Percentiles rank a stretch among this genome's conserved stretches.
These are phyloP conservation scores for Gelatoporia subvermispora DNA, from an alignment of 768 basidiomycete species.

Conservation along the genomic window DNA sequence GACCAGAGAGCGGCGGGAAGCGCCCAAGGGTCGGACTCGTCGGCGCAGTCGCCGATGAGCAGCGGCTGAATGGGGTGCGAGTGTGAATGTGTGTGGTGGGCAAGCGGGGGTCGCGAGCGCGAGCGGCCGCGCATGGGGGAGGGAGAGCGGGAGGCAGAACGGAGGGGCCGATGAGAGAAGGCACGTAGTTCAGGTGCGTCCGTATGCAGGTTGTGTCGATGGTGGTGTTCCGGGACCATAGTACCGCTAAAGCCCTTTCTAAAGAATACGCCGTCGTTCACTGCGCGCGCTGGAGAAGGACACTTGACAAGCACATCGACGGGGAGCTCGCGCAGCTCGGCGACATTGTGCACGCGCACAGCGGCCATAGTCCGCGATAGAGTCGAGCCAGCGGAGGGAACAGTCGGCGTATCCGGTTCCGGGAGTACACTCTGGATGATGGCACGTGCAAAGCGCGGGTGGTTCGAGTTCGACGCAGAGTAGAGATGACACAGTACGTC, in stretches of 20 bases:
- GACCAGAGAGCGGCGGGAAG: conserved; percentile 59
- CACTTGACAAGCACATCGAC: conserved; percentile 49
- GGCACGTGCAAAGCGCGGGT: conserved; percentile 65
- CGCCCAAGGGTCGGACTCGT: conserved; percentile 63
- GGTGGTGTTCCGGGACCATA: conserved; percentile 18
- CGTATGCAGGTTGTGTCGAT: conserved; percentile 16
- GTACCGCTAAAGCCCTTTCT: conserved; percentile 37
- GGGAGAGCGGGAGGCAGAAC: conserved; percentile 14
- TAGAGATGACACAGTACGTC: conserved; percentile 41
- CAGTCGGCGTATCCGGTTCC: conserved; percentile 57
- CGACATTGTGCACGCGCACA: conserved; percentile 48
- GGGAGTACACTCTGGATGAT: conserved; percentile 71
- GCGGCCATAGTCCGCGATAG: conserved; percentile 59
- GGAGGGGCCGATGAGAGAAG: conserved; percentile 4
- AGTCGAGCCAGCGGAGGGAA: conserved; percentile 59
- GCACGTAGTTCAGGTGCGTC: conserved; percentile 1
- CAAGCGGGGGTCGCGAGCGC: conserved; percentile 16
- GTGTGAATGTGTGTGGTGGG: conserved; percentile 10
- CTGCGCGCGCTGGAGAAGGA: conserved; percentile 35
- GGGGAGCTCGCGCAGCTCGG: conserved; percentile 57
- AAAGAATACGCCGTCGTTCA: conserved; percentile 71
- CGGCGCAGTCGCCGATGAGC: conserved; percentile 69
- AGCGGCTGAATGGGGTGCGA: conserved; percentile 49
- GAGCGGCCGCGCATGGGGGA: conserved; percentile 16
- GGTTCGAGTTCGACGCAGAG: conserved; percentile 53